Base-by-base conservation (phyloP, 1,139 yeast species). In the Yamadazyma dendronema region DNA sequence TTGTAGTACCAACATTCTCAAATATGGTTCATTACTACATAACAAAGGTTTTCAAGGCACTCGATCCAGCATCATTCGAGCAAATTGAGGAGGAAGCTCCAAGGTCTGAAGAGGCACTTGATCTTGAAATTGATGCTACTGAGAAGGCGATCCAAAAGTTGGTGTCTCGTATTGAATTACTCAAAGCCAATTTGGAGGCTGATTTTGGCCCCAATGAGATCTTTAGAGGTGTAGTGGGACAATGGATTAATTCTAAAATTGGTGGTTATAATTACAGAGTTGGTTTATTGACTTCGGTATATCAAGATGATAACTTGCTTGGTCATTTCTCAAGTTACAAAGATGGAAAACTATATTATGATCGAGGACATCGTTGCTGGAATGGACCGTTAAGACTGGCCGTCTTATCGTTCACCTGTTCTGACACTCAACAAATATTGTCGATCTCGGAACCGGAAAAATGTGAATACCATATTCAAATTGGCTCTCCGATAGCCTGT, bases 371-470 rank as follows among this genome's bases (percentile, higher is more conserved):
- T 35, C 74, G 74, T 53, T 94, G 99, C 60, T 92, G 98, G 97
- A 87, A 89, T 56, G 98, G 98, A 0, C 97, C 97, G 3, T 59
- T 67, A 21, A 77, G 99, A 56, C 74, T 83, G 25, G 90, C 89
- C 0, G 62, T 61, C 9, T 81, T 87, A 3, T 69, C 71, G 19
- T 57, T 92, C 42, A 65, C 67, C 15, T 94, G 99, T 61, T 95
- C 95, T 1, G 56, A 65, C 3, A 62, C 66, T 2, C 65, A 75
- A 31, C 68, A 73, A 41, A 64, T 94, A 22, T 38, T 80, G 21
- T 61, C 79, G 3, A 95, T 90, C 4, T 69, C 82, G 31, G 99
- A 94, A 61, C 92, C 95, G 2, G 95, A 90, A 49, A 86, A 84
- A 56, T 92, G 99, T 62, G 82, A 76, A 46, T 92, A 92, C 56